Evolutionary conservation across 805 yeast genomes (phyloP).

Genomic region (Metschnikowia matae): DNA sequence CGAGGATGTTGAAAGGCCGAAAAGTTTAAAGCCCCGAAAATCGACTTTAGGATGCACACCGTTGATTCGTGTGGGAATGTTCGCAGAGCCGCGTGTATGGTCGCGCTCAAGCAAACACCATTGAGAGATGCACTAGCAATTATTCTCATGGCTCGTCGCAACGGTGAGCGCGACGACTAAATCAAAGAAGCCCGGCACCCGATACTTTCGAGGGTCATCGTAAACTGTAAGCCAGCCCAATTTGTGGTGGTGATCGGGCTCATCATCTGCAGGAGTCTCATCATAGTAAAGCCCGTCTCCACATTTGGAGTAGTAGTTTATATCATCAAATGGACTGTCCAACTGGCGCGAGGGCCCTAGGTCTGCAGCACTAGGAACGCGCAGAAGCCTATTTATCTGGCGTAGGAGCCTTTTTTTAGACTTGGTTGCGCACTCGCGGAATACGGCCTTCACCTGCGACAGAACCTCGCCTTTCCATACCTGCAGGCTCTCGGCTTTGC

Average conservation of each 20-base stretch:
- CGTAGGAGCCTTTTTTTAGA: slow-evolving; percentile 36
- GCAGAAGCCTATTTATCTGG: slow-evolving; percentile 26
- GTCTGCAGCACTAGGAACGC: slow-evolving; percentile 1
- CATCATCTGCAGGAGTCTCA: slow-evolving; percentile 51
- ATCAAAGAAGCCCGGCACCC: slow-evolving; percentile 48
- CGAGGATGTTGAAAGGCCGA: too few species aligned
- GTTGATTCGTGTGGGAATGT: not conserved
- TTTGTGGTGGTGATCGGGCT: slow-evolving; percentile 51
- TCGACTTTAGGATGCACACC: not conserved
- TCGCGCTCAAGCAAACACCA: not conserved
- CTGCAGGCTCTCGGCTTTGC: slow-evolving; percentile 20
- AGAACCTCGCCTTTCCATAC: slow-evolving; percentile 11
- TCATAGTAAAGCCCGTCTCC: slow-evolving; percentile 52
- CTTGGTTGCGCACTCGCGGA: slow-evolving; percentile 39
- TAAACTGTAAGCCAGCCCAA: slow-evolving; percentile 64
- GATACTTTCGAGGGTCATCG: slow-evolving; percentile 36
- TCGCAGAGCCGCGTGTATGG: not conserved
- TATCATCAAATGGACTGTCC: slow-evolving; percentile 13
- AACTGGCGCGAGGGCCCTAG: not conserved
- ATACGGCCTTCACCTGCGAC: slow-evolving; percentile 34
- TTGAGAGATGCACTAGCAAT: not conserved
- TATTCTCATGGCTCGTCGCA: slow-evolving; percentile 44
- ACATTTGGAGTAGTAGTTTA: slow-evolving; percentile 35
- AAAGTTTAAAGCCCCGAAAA: too few species aligned
- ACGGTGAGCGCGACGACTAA: slow-evolving; percentile 49